A percentile compares a stretch with the other conserved stretches of the same genome.
Conservation (phyloP, 2,329 filamentous ascomycete genomes). For the Apiospora malaysiana region DNA sequence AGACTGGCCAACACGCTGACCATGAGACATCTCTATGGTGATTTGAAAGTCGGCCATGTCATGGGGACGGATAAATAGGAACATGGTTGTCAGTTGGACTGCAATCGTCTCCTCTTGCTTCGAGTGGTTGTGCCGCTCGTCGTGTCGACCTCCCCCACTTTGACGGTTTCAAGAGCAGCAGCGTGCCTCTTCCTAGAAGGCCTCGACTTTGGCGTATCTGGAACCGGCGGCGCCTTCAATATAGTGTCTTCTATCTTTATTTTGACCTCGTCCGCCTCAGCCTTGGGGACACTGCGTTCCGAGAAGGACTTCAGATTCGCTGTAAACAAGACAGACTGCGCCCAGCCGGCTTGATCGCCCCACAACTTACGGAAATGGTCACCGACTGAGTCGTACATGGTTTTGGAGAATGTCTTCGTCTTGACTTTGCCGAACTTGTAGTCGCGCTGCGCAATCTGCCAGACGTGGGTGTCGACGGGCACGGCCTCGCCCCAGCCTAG, state of each 20-base stretch:
- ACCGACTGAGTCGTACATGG: conserved; percentile 86
- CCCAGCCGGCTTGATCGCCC: conserved; percentile 96
- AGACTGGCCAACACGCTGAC: not conserved
- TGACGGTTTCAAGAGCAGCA: conserved; percentile 22
- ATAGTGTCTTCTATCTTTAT: conserved; percentile 32
- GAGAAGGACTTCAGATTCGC: conserved; percentile 89
- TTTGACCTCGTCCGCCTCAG: conserved; percentile 34
- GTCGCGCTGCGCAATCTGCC: conserved; percentile 96
- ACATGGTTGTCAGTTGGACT: not conserved
- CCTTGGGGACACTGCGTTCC: conserved; percentile 58
- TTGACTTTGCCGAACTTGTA: conserved; percentile 89
- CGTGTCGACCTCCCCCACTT: not conserved
- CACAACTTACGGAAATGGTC: conserved; percentile 89
- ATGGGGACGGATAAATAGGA: not conserved
- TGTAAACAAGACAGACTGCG: conserved; percentile 94
- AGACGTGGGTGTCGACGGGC: conserved; percentile 96
- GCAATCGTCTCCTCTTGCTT: conserved; percentile 21
- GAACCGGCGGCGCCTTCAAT: conserved; percentile 17
- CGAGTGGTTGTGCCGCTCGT: not conserved
- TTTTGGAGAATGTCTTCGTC: conserved; percentile 84
- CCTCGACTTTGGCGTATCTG: conserved; percentile 30
- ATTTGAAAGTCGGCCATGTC: not conserved
- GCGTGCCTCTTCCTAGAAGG: conserved; percentile 31
- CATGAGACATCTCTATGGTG: not conserved
- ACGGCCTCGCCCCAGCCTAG: conserved; percentile 95